These are phyloP conservation scores for Arctium minus DNA, from an alignment of 129 eudicot species.

Conservation along the genomic window DNA sequence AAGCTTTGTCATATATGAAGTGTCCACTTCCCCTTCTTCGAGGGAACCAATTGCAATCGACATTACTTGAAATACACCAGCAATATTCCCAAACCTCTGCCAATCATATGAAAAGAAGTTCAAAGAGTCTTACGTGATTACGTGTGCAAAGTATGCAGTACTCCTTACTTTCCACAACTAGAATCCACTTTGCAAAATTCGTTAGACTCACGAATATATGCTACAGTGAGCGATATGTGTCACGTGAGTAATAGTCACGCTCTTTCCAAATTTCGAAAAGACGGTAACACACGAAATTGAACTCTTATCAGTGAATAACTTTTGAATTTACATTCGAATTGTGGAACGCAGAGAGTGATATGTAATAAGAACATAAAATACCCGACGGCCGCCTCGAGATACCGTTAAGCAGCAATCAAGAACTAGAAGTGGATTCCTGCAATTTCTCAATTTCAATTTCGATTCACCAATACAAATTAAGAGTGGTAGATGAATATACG, in stretches of 20 bases:
- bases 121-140: not conserved
- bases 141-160: not conserved
- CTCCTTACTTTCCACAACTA: constrained; percentile 1
- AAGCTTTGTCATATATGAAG: constrained; percentile 62
- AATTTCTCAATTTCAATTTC: not conserved
- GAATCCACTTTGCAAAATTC: not conserved
- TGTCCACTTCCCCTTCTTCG: constrained; percentile 62
- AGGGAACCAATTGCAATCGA: constrained; percentile 74
- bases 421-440: constrained; percentile 90
- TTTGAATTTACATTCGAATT: not conserved
- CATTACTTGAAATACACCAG: constrained; percentile 91
- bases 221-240: not conserved
- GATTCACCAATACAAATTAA: not conserved
- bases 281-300: not conserved
- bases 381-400: constrained; percentile 97
- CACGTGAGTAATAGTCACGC: not conserved
- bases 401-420: constrained; percentile 88
- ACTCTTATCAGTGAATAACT: not conserved
- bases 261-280: not conserved
- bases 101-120: constrained; percentile 10
- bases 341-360: not conserved
- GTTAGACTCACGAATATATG: not conserved
- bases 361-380: constrained; percentile 18
- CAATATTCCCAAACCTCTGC: constrained; percentile 89
- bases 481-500: not conserved